phyloP scores from a whole-genome alignment of 2,329 filamentous ascomycete genomes.

The Trichoderma sp. region DNA sequence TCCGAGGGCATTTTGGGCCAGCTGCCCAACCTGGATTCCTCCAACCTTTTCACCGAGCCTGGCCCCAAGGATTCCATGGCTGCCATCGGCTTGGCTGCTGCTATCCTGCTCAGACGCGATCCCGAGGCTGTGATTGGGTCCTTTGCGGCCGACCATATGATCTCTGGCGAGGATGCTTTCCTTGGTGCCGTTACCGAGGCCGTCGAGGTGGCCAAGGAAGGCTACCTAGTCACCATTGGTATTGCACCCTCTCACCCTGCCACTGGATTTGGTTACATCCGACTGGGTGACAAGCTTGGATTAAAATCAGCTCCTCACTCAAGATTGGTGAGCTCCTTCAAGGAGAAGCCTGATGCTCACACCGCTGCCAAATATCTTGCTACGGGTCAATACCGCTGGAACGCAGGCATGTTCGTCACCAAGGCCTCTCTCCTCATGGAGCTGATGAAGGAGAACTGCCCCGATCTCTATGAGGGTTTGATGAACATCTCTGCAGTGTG shows the following conservation, averaged over 20 bases:
- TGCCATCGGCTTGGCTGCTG: constrained; percentile 31
- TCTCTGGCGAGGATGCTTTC: constrained; percentile 32
- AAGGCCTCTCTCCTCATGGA: constrained; percentile 32
- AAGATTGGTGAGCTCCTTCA: constrained; percentile 31
- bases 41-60: constrained; percentile 31
- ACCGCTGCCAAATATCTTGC: constrained; percentile 32
- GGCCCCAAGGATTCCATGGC: constrained; percentile 33
- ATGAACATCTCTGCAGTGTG: constrained; percentile 29
- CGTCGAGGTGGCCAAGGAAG: constrained; percentile 31
- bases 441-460: constrained; percentile 29
- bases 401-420: constrained; percentile 33
- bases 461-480: constrained; percentile 27
- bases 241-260: constrained; percentile 32
- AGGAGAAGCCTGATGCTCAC: constrained; percentile 33
- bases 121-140: constrained; percentile 31
- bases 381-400: constrained; percentile 33
- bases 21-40: constrained; percentile 27
- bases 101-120: constrained; percentile 30
- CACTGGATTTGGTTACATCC: constrained; percentile 32
- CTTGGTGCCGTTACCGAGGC: constrained; percentile 31
- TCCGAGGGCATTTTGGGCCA: constrained; percentile 30
- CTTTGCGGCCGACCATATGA: constrained; percentile 33
- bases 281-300: constrained; percentile 29
- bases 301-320: constrained; percentile 26
- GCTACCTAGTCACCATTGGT: constrained; percentile 32